Percentiles rank a stretch among this genome's conserved stretches.
phyloP scores from a whole-genome alignment of 140 eudicot genomes.

The Senecio squalidus region DNA sequence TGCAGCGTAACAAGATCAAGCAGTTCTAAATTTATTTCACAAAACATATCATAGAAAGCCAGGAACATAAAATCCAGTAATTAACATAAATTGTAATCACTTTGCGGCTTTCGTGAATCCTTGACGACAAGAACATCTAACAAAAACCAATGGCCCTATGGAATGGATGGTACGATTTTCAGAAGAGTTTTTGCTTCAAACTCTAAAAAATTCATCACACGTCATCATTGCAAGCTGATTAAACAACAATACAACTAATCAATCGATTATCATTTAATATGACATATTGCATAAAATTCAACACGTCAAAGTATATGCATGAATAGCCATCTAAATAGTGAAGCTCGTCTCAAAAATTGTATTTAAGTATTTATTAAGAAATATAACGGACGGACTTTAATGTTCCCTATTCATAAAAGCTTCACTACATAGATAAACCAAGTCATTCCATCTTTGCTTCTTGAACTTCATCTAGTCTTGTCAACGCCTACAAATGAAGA shows the following conservation, averaged over 20 bases:
- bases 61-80: background rate
- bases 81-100: constrained; percentile 11
- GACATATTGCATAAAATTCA: constrained; percentile 13
- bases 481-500: constrained; percentile 79
- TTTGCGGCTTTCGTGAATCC: constrained; percentile 17
- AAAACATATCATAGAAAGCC: background rate
- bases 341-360: constrained; percentile 9
- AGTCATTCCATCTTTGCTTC: constrained; percentile 53
- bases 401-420: constrained; percentile 20
- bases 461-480: constrained; percentile 88
- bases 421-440: constrained; percentile 26
- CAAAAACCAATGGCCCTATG: constrained; percentile 6
- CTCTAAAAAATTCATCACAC: constrained; percentile 59
- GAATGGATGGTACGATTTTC: background rate
- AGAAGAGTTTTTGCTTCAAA: constrained; percentile 22
- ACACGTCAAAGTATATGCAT: background rate
- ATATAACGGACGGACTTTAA: constrained; percentile 23
- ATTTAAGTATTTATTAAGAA: constrained; percentile 18
- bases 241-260: constrained; percentile 23
- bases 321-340: constrained; percentile 2
- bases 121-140: constrained; percentile 10
- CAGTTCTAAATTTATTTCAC: constrained; percentile 1
- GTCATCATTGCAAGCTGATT: constrained; percentile 84
- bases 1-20: background rate
- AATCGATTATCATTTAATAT: constrained; percentile 14